Conservation (phyloP, 2,329 filamentous ascomycete genomes). For the Ramichloridium luteum region DNA sequence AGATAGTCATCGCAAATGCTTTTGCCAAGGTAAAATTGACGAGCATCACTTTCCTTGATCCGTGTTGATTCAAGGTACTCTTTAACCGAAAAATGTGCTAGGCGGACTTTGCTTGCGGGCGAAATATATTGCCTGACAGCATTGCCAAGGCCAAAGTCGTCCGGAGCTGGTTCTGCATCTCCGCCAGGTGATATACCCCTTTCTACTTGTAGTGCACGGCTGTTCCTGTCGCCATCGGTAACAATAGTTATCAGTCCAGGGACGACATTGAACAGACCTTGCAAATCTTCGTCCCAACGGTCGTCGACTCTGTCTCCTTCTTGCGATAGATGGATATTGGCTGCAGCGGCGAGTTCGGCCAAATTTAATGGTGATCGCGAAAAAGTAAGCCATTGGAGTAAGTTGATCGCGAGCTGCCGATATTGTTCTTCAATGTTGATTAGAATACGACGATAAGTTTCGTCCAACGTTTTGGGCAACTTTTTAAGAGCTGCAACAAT, state of each 20-base stretch:
- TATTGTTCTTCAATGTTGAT: constrained; percentile 6
- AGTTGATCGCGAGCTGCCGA: constrained; percentile 5
- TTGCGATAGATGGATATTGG: constrained; percentile 5
- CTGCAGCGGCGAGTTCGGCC: constrained; percentile 11
- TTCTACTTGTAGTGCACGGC: constrained; percentile 1
- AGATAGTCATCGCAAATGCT: constrained; percentile 4
- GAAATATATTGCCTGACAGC: neutral
- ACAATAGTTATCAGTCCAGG: constrained; percentile 1
- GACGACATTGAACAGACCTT: constrained; percentile 8
- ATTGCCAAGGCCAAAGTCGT: neutral
- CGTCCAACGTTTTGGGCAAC: constrained; percentile 10
- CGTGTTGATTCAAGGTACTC: constrained; percentile 13
- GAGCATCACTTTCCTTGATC: constrained; percentile 2
- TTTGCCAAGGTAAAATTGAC: constrained; percentile 6
- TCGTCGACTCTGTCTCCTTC: constrained; percentile 4
- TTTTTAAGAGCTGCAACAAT: constrained; percentile 5
- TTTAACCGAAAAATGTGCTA: constrained; percentile 13
- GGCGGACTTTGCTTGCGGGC: constrained; percentile 6
- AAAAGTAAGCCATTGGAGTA: constrained; percentile 12
- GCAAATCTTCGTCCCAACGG: constrained; percentile 5
- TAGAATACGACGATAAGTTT: constrained; percentile 13
- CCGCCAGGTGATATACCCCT: no score
- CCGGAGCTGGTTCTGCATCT: no score
- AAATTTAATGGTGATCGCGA: constrained; percentile 10
- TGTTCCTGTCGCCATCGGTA: constrained; percentile 1